Evolutionary conservation across 495 filamentous ascomycete genomes (phyloP).

Genomic region (Rhypophila decipiens): DNA sequence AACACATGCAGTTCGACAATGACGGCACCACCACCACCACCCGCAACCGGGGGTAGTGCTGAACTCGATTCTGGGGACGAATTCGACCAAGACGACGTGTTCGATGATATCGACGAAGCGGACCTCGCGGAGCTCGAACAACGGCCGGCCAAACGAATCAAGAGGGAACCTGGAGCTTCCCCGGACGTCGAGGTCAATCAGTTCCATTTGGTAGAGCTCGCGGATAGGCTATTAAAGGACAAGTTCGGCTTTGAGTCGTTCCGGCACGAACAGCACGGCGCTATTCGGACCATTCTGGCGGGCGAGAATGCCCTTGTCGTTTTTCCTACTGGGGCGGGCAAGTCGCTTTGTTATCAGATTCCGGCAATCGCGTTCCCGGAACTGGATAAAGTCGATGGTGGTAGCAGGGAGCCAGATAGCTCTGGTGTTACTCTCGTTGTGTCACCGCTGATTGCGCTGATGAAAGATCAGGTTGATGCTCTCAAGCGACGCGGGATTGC

Average conservation of each 20-base stretch:
- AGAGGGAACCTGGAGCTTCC: not conserved
- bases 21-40: not conserved
- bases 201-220: constrained; percentile 3
- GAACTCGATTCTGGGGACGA: constrained; percentile 17
- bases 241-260: constrained; percentile 44
- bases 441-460: constrained; percentile 50
- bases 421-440: constrained; percentile 48
- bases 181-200: not conserved
- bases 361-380: constrained; percentile 49
- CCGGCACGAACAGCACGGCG: constrained; percentile 48
- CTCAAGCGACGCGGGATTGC: constrained; percentile 39
- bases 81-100: constrained; percentile 1
- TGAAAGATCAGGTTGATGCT: constrained; percentile 55
- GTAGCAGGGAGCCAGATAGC: constrained; percentile 12
- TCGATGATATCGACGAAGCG: constrained; percentile 12
- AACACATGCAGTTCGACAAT: not conserved
- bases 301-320: constrained; percentile 47
- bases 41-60: not conserved
- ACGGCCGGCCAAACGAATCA: constrained; percentile 3
- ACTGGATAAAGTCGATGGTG: constrained; percentile 28
- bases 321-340: constrained; percentile 57
- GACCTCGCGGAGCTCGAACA: constrained; percentile 14
- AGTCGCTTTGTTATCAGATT: constrained; percentile 51
- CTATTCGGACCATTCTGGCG: constrained; percentile 40
- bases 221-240: constrained; percentile 25